Percentiles rank a stretch among this genome's conserved stretches.
Evolutionary conservation across 2,329 filamentous ascomycete species (phyloP).

Genomic region (Aspergillus uvarum): DNA sequence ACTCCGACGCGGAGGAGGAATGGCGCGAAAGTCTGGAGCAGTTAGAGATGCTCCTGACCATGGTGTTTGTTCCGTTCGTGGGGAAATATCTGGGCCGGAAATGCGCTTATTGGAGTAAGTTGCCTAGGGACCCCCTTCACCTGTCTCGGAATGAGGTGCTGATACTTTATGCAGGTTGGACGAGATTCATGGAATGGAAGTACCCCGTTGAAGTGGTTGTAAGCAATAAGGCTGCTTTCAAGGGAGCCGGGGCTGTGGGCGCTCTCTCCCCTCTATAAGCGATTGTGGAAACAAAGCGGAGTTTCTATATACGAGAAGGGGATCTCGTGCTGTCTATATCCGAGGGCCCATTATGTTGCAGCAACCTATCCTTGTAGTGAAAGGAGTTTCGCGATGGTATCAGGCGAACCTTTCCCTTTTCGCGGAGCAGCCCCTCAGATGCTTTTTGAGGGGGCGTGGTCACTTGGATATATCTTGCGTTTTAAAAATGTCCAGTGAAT

Average conservation of each 20-base stretch:
- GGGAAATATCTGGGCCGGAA: conserved; percentile 94
- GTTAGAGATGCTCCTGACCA: conserved; percentile 85
- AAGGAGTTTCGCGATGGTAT: too few relatives aligned
- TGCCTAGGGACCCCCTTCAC: neutral
- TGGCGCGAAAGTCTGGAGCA: conserved; percentile 95
- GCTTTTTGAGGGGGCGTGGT: neutral
- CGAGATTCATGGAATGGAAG: conserved; percentile 90
- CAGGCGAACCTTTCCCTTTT: too few relatives aligned
- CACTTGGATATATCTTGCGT: neutral
- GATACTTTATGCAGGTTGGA: conserved; percentile 67
- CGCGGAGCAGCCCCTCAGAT: too few relatives aligned
- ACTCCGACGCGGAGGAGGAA: conserved; percentile 86
- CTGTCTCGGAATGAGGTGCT: neutral
- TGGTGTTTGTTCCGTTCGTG: conserved; percentile 90
- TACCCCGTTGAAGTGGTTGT: conserved; percentile 74
- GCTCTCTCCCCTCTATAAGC: conserved; percentile 47
- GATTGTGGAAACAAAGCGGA: neutral
- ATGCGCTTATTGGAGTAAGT: conserved; percentile 90
- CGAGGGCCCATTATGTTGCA: too few relatives aligned
- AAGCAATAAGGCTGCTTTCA: conserved; percentile 62
- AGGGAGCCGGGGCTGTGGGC: conserved; percentile 62
- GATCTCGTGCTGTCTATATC: too few relatives aligned
- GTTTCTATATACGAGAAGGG: neutral
- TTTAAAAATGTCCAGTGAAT: neutral
- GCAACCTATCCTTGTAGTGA: too few relatives aligned